Base-by-base conservation (phyloP, 306 rosid genomes). In the Dalbergia oliveri region DNA sequence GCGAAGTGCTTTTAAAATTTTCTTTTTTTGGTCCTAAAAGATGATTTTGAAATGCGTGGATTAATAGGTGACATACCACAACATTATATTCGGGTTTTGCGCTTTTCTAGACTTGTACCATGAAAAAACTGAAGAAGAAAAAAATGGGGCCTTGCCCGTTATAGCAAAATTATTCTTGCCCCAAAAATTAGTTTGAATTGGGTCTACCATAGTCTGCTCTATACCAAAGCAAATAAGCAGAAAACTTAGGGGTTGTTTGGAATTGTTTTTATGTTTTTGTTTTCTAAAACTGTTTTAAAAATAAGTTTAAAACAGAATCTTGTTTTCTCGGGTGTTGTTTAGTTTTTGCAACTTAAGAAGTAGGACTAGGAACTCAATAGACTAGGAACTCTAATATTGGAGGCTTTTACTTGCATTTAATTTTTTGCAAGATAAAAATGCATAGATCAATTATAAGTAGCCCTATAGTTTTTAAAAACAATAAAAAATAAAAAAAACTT, bases 311-410 rank as follows among this genome's bases (percentile, higher is more conserved):
- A n/a, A n/a, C n/a, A n/a, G n/a, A n/a, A n/a, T n/a, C n/a, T n/a
- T n/a, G n/a, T n/a, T n/a, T 23, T 69, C 39, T 68, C 31, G 7
- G 49, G 39, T 31, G 70, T 76, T 33, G 44, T 66, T 75, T 75
- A 21, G 11, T 7, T 82, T 68, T 75, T 68, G 62, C 68, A 53
- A 72, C 61, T 73, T 73, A 16, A 14, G 65, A 41, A 19, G 44
- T 45, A 19, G 73, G 57, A 72, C 15, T 45, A 19, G 73, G 57
- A 72, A 23, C 49, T 80, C 67, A 39, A 34, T n/a, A n/a, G n/a
- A n/a, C n/a, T n/a, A n/a, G n/a, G n/a, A n/a, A n/a, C n/a, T n/a
- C n/a, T n/a, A n/a, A n/a, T 58, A 5, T 21, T 6, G 1, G 11
- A 66, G 8, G 49, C 61, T 41, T 62, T 79, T 74, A 47, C 80